Percentiles rank a stretch among this genome's conserved stretches.
phyloP scores from a whole-genome alignment of 1,284 basidiomycete species.

The Apiotrichum veenhuisii region DNA sequence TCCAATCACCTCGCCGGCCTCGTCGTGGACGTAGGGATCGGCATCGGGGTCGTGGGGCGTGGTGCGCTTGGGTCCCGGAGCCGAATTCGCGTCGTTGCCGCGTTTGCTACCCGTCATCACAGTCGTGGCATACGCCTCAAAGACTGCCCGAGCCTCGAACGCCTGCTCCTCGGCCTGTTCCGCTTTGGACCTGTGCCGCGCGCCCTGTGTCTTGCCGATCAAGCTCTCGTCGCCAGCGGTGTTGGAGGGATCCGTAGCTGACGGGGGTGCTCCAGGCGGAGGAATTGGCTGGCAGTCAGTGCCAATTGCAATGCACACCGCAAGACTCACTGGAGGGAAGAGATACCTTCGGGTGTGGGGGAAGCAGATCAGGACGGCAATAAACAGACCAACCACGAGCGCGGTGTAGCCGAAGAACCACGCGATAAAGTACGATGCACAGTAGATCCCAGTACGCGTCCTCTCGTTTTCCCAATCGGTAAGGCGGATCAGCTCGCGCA shows the following conservation, averaged over 20 bases:
- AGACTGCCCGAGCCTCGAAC: slow-evolving; percentile 48
- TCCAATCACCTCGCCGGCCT: slow-evolving; percentile 5
- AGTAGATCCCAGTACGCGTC: slow-evolving; percentile 51
- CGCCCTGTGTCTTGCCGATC: slow-evolving; percentile 36
- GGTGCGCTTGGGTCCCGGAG: slow-evolving; percentile 4
- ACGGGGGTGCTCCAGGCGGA: too few relatives aligned
- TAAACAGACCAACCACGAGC: slow-evolving; percentile 38
- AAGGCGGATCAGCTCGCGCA: slow-evolving; percentile 54
- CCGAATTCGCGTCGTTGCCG: too few relatives aligned
- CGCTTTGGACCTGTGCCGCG: slow-evolving; percentile 48
- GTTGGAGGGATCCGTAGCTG: slow-evolving; percentile 19
- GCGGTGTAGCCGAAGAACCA: slow-evolving; percentile 53
- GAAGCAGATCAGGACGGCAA: slow-evolving; percentile 53
- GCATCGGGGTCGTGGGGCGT: too few relatives aligned
- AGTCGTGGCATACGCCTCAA: slow-evolving; percentile 45
- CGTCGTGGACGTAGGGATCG: too few relatives aligned
- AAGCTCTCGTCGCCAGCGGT: slow-evolving; percentile 51
- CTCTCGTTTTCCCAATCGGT: slow-evolving; percentile 56
- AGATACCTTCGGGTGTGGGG: slow-evolving; percentile 52
- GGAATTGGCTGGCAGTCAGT: too few relatives aligned
- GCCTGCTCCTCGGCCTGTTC: slow-evolving; percentile 53
- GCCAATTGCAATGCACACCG: too few relatives aligned
- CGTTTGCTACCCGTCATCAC: slow-evolving; percentile 29
- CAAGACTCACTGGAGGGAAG: slow-evolving; percentile 48
- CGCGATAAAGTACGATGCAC: slow-evolving; percentile 51